Conservation (phyloP, 768 basidiomycete species). For the Chlorophyllum brunneum region DNA sequence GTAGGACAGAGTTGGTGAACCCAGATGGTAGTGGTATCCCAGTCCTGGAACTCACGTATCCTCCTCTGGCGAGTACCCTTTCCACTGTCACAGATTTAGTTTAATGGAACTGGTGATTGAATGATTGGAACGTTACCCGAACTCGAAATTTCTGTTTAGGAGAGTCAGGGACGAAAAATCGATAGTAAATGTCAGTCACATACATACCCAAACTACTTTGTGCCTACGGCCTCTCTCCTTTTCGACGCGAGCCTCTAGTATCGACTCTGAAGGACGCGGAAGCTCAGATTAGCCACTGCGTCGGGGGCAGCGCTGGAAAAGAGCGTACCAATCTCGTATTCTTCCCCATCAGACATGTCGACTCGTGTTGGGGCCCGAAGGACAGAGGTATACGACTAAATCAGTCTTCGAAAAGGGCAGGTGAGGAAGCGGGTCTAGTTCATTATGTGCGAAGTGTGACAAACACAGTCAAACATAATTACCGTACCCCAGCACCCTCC, state of each 20-base stretch:
- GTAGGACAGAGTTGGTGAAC: slow-evolving; percentile 2
- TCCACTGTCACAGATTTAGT: slow-evolving; percentile 43
- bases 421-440: no score
- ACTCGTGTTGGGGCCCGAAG: no score
- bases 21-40: neutral
- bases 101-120: neutral
- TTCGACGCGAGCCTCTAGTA: slow-evolving; percentile 49
- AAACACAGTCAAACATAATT: neutral
- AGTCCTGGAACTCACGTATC: slow-evolving; percentile 49
- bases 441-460: no score
- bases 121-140: slow-evolving; percentile 37
- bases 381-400: no score
- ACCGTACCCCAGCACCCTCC: neutral
- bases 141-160: slow-evolving; percentile 49
- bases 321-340: slow-evolving; percentile 68
- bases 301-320: neutral
- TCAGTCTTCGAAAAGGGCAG: no score
- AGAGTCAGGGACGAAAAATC: slow-evolving; percentile 9
- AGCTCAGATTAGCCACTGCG: slow-evolving; percentile 2
- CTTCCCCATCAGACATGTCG: slow-evolving; percentile 35
- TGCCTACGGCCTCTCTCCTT: slow-evolving; percentile 36
- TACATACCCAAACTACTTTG: slow-evolving; percentile 48
- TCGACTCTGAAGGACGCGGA: slow-evolving; percentile 37
- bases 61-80: slow-evolving; percentile 47
- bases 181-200: slow-evolving; percentile 7